Conservation (phyloP, 2,329 filamentous ascomycete genomes). For the Verticillium zaregamsianum region DNA sequence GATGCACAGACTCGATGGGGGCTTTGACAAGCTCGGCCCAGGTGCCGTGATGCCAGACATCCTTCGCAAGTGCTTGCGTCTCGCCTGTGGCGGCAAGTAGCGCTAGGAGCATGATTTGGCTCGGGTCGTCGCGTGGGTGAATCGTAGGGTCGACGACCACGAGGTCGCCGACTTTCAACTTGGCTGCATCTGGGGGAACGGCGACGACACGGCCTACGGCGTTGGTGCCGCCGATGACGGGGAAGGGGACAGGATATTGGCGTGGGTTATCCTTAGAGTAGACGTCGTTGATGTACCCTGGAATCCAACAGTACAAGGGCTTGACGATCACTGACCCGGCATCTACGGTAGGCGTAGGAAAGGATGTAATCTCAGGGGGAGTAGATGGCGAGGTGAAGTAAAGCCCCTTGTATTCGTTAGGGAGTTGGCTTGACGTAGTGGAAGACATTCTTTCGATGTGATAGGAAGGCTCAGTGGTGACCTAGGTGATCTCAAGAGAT, state of each 20-base stretch:
- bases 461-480: not conserved
- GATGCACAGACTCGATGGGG: not conserved
- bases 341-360: not conserved
- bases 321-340: not conserved
- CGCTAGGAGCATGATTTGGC: conserved; percentile 1
- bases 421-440: not conserved
- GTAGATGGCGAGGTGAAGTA: not conserved
- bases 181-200: conserved; percentile 25
- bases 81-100: conserved; percentile 21
- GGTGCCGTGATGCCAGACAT: not conserved
- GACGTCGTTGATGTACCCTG: not conserved
- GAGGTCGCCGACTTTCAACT: conserved; percentile 11
- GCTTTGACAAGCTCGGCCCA: not conserved
- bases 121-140: conserved; percentile 3
- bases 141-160: conserved; percentile 3
- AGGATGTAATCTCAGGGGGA: not conserved
- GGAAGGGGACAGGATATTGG: conserved; percentile 17
- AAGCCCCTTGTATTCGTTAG: not conserved
- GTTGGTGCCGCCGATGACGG: conserved; percentile 26
- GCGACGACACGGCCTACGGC: conserved; percentile 30
- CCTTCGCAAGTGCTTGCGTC: not conserved
- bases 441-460: not conserved
- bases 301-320: not conserved
- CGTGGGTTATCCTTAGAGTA: conserved; percentile 3
- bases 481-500: not conserved